Evolutionary conservation across 345 rosid species (phyloP).

Genomic region (Lepidium didymum): DNA sequence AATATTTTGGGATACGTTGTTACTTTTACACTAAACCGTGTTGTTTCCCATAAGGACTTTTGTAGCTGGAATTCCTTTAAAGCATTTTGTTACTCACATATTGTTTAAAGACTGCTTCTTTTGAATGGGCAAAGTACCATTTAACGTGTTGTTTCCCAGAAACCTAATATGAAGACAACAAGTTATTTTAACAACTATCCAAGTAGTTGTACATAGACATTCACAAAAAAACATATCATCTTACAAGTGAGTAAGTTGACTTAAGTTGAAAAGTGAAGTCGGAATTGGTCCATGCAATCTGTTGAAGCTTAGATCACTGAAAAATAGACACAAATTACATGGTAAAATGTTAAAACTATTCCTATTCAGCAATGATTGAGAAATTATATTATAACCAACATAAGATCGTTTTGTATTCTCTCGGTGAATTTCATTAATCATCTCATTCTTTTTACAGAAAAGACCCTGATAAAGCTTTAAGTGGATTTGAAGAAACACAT

Average conservation of each 20-base stretch:
- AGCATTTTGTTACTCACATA: slow-evolving; percentile 41
- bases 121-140: slow-evolving; percentile 47
- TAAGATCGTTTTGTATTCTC: background rate
- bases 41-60: too few species aligned
- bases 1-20: background rate
- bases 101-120: slow-evolving; percentile 40
- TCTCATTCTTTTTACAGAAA: background rate
- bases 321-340: background rate
- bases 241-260: slow-evolving; percentile 45
- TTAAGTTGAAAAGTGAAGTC: slow-evolving; percentile 27
- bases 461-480: background rate
- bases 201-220: background rate
- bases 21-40: background rate
- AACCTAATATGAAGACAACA: slow-evolving; percentile 44
- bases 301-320: slow-evolving; percentile 35
- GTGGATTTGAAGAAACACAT: background rate
- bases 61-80: background rate
- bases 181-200: background rate
- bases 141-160: slow-evolving; percentile 34
- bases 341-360: background rate
- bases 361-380: background rate
- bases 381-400: background rate
- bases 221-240: slow-evolving; percentile 9
- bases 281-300: slow-evolving; percentile 27
- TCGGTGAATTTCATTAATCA: background rate